Evolutionary conservation across 345 rosid species (phyloP), one percentile per base, ranked within the genome.

Genomic region (Physaria fendleri): DNA sequence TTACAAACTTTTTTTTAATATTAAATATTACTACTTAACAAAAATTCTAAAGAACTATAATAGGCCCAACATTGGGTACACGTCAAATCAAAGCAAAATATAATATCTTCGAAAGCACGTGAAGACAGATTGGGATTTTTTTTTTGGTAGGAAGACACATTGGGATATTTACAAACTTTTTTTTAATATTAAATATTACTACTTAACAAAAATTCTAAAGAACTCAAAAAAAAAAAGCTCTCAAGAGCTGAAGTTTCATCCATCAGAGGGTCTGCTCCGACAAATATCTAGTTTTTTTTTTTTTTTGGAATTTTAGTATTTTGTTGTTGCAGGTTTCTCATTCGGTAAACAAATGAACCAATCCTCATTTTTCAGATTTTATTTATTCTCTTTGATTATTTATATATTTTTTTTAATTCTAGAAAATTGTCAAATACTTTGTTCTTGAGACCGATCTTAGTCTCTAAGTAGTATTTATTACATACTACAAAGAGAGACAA

Each of bases 361-460:
- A 55, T 62, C 68, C 44, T 45, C 39, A 13, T 37, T 54, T 62
- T 41, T 16, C 16, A 1, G 3, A 7, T 34, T 13, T 13, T 8
- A 3, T 37, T 55, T 35, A 35, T 27, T 11, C 2, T 33, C 5
- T 18, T 18, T 23, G 43, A 24, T 4, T 66, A 16, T 16, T 14
- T 35, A 0, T 17, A 16, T 56, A 12, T 47, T 16, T 2, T 6
- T 2, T 0, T 3, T 2, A 56, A 40, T 33, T 17, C 5, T 24
- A 44, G 20, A 20, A 34, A 45, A 60, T 37, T 68, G 17, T 45
- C 40, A 27, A 27, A 24, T 35, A n/a, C 35, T 54, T 43, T 32
- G 52, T 63, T 30, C 45, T 33, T 50, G 47, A 27, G 76, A 72
- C 68, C 60, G 20, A 66, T 65, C 61, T 67, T 78, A 75, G 63